Evolutionary conservation across 805 yeast species (phyloP), one percentile per base, ranked within the genome.

Genomic region (Candida parachauliodes): DNA sequence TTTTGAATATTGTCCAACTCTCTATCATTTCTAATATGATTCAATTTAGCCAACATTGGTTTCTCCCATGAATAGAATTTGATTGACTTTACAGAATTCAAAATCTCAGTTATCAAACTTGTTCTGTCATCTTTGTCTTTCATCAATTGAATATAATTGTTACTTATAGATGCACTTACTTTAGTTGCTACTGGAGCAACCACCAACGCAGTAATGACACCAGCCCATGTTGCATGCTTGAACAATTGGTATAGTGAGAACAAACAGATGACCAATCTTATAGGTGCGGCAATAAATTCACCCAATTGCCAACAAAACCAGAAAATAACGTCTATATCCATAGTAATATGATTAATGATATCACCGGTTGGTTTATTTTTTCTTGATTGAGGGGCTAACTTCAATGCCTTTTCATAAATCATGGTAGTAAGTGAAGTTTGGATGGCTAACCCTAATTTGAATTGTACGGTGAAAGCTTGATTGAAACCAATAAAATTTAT

Each of bases 31-130:
- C 72, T 57, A 24, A 66, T 48, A 2, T 48, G 53, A 35, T 47
- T 48, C 26, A 66, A 52, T 33, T 57, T 54, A 22, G 50, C 45
- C 40, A 65, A 46, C 66, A 65, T 63, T 16, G 71, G 70, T 22
- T 44, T 44, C 41, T 66, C 72, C 72, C 72, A 66, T 2, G 70
- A 58, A 43, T 65, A 66, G 27, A 66, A 55, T 43, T 66, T 66
- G 47, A 66, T 53, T 33, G 63, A 58, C 42, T 65, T 66, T 23
- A 64, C 59, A 7, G 69, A 54, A 37, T 51, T 54, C 37, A 66
- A 55, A 33, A 66, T 62, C 42, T 66, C 72, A 20, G 60, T 57
- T 39, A 62, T 62, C 37, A 65, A 51, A 16, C 60, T 53, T 3
- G 66, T 59, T 47, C 72, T 52, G 20, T 53, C 52, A 42, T 66